Evolutionary conservation across 176 grass and related monocot species (phyloP), one percentile per base, ranked within the genome.

Genomic region (Bolboschoenus planiculmis): DNA sequence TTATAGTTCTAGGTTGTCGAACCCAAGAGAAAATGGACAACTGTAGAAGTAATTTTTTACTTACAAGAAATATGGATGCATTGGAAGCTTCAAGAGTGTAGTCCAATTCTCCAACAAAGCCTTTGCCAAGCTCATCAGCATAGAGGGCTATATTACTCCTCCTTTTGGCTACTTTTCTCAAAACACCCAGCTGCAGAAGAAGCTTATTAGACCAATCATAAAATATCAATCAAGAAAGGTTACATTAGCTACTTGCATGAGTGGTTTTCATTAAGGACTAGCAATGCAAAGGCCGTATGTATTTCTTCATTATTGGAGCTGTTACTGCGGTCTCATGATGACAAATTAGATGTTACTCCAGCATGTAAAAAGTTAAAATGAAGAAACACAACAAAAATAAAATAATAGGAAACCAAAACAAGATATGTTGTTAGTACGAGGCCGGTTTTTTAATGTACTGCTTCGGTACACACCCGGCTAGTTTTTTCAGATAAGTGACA

Each of bases 61-160:
- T 70, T 87, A 97, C 95, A 92, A 89, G 75, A 81, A 97, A 97
- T 79, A 88, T 90, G 50, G 90, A 85, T 58, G 92, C 92, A 80
- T 97, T 97, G 76, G 88, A 87, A 59, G 92, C 95, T 93, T 97
- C 95, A 88, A 87, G 88, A 65, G 89, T 97, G 81, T 97, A 97
- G 81, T 94, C 90, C 73, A 97, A 73, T 62, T 97, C 95, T 23
- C 87, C 92, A 68, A 94, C 87, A 66, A 97, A 91, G 83, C 92
- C 95, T 89, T 79, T 94, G 87, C 95, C 92, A 77, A 97, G 59
- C 46, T 97, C 95, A 86, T 97, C 95, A 88, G 92, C 95, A 83
- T 97, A 97, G 40, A 97, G 90, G 21, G 87, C 27, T 79, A 93
- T 90, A 84, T 97, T 87, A 85, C 87, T 97, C 82, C 84, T 92